Evolutionary conservation across 805 yeast genomes (phyloP).

Genomic region (Danielia oregonensis): DNA sequence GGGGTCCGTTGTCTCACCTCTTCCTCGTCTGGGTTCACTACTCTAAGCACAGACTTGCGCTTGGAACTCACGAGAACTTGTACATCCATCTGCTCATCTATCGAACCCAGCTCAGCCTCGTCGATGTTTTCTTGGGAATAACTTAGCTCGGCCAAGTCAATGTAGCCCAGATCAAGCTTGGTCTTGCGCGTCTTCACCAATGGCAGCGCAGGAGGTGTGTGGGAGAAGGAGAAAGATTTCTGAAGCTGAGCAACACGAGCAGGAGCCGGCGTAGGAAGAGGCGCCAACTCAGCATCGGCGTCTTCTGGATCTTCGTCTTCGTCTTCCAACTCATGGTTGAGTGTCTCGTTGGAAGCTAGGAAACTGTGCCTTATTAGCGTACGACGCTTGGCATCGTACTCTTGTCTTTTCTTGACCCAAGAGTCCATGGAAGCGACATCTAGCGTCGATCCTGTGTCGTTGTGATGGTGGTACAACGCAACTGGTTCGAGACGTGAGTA

Average conservation of each 20-base stretch:
- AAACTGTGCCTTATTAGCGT: constrained; percentile 20
- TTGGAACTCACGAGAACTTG: constrained; percentile 69
- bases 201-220: constrained; percentile 22
- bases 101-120: constrained; percentile 32
- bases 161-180: constrained; percentile 14
- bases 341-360: constrained; percentile 28
- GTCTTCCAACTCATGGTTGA: constrained; percentile 5
- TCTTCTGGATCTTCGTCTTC: background rate
- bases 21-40: constrained; percentile 57
- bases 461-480: constrained; percentile 12
- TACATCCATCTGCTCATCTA: constrained; percentile 55
- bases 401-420: constrained; percentile 50
- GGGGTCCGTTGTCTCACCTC: constrained; percentile 12
- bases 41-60: constrained; percentile 55
- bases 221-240: constrained; percentile 21
- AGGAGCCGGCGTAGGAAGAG: constrained; percentile 1
- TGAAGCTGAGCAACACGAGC: constrained; percentile 17
- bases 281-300: background rate
- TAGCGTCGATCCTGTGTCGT: constrained; percentile 34
- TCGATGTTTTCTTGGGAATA: constrained; percentile 1
- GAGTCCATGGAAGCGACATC: constrained; percentile 50
- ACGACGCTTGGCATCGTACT: constrained; percentile 32
- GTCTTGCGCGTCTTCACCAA: constrained; percentile 10
- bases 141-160: constrained; percentile 4
- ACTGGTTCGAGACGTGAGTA: constrained; percentile 8